Conservation (phyloP, 306 rosid species). For the Nissolia schottii region DNA sequence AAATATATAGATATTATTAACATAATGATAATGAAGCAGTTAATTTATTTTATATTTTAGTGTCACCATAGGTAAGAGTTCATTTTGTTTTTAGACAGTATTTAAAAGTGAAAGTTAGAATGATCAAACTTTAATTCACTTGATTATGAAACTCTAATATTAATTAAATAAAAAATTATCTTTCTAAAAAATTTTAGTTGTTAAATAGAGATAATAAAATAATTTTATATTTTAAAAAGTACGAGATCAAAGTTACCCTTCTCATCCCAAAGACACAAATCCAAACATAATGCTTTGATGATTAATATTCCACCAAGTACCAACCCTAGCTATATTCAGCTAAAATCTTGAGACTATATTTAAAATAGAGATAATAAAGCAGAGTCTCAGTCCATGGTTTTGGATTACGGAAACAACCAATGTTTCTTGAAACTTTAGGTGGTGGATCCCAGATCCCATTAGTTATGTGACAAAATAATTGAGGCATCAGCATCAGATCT, state of each 20-base stretch:
- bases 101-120: too few species aligned
- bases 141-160: too few species aligned
- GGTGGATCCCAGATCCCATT: not conserved
- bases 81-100: too few species aligned
- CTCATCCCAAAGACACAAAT: not conserved
- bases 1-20: too few species aligned
- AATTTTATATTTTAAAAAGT: not conserved
- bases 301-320: slow-evolving; percentile 8
- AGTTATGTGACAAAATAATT: not conserved
- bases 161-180: too few species aligned
- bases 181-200: too few species aligned
- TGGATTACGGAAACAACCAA: not conserved
- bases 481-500: not conserved
- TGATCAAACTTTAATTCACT: too few species aligned
- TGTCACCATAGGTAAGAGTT: too few species aligned
- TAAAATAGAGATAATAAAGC: not conserved
- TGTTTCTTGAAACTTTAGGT: not conserved
- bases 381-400: not conserved
- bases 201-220: too few species aligned
- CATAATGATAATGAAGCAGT: too few species aligned
- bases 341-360: not conserved
- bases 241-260: too few species aligned
- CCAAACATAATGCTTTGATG: slow-evolving; percentile 7
- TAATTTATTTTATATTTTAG: too few species aligned
- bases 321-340: not conserved